Percentiles rank a stretch among this genome's conserved stretches.
These are phyloP conservation scores for Macadamia integrifolia DNA, from an alignment of 164 flowering plant species.

Conservation along the genomic window DNA sequence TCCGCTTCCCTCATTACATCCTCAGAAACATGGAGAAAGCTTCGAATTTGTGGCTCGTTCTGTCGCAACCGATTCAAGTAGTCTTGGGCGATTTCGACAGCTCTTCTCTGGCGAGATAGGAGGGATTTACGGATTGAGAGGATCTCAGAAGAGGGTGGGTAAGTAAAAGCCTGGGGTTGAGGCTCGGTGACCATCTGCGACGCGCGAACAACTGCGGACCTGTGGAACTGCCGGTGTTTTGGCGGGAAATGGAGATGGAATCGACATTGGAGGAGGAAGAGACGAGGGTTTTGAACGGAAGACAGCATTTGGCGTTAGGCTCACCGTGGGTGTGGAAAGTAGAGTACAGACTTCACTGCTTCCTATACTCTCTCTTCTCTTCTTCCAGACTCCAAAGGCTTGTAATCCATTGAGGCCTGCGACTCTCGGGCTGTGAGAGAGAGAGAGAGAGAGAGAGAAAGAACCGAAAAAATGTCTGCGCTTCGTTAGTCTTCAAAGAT, in stretches of 20 bases:
- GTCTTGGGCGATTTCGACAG: slow-evolving; percentile 46
- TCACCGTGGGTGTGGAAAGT: too few relatives aligned
- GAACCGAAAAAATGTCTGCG: too few relatives aligned
- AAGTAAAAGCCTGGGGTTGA: slow-evolving; percentile 14
- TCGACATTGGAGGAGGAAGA: slow-evolving; percentile 23
- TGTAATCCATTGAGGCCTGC: too few relatives aligned
- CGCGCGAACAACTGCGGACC: slow-evolving; percentile 4
- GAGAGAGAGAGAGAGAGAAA: too few relatives aligned
- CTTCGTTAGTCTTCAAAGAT: too few relatives aligned
- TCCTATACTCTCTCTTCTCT: too few relatives aligned
- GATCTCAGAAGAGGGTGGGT: slow-evolving; percentile 35
- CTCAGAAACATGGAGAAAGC: slow-evolving; percentile 69
- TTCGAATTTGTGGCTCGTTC: slow-evolving; percentile 57
- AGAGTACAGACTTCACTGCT: too few relatives aligned
- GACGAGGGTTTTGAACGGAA: slow-evolving; percentile 34
- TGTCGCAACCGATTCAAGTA: slow-evolving; percentile 48
- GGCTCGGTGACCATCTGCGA: slow-evolving; percentile 16
- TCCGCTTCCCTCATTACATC: slow-evolving; percentile 41
- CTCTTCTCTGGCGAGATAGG: slow-evolving; percentile 31
- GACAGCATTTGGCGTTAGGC: slow-evolving; percentile 21
- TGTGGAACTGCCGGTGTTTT: slow-evolving; percentile 16
- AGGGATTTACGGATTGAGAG: slow-evolving; percentile 35
- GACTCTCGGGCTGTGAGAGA: too few relatives aligned
- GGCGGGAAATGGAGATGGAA: slow-evolving; percentile 13
- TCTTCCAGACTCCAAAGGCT: too few relatives aligned